Conservation (phyloP, 441 rosid species). For the Francoa sonchifolia region DNA sequence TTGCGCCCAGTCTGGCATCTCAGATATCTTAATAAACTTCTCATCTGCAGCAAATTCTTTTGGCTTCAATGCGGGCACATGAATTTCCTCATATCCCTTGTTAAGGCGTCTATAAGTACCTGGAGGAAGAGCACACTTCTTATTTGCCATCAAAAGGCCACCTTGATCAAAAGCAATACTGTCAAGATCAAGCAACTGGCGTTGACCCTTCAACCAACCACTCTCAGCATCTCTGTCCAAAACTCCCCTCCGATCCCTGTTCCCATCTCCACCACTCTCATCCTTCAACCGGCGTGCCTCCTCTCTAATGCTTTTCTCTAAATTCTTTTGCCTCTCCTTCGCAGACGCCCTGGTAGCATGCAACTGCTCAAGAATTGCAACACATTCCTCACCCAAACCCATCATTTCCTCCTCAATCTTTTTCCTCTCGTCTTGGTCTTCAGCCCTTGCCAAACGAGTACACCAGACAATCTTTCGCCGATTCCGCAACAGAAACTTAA, state of each 20-base stretch:
- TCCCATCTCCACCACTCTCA: conserved; percentile 50
- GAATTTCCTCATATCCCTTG: conserved; percentile 86
- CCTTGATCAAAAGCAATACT: conserved; percentile 73
- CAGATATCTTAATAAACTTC: conserved; percentile 59
- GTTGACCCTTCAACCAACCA: conserved; percentile 74
- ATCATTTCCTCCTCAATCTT: conserved; percentile 79
- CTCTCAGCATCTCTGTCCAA: conserved; percentile 59
- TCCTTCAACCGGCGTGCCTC: conserved; percentile 67
- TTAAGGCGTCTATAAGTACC: conserved; percentile 49
- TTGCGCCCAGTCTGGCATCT: conserved; percentile 94
- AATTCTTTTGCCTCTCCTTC: conserved; percentile 80
- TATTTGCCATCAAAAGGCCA: conserved; percentile 82
- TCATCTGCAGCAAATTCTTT: conserved; percentile 46
- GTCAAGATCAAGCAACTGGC: conserved; percentile 78
- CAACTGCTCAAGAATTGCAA: conserved; percentile 78
- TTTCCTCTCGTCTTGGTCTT: conserved; percentile 72
- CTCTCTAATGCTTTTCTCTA: conserved; percentile 87
- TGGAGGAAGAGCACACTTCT: conserved; percentile 60
- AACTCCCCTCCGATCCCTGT: conserved; percentile 42
- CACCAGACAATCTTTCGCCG: conserved; percentile 87
- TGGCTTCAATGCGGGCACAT: conserved; percentile 61
- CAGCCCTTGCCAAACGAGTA: conserved; percentile 85
- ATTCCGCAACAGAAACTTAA: conserved; percentile 53
- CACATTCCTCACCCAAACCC: conserved; percentile 50
- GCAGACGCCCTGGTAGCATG: conserved; percentile 88